Evolutionary conservation across 495 filamentous ascomycete species (phyloP).

Genomic region (Podospora didyma): DNA sequence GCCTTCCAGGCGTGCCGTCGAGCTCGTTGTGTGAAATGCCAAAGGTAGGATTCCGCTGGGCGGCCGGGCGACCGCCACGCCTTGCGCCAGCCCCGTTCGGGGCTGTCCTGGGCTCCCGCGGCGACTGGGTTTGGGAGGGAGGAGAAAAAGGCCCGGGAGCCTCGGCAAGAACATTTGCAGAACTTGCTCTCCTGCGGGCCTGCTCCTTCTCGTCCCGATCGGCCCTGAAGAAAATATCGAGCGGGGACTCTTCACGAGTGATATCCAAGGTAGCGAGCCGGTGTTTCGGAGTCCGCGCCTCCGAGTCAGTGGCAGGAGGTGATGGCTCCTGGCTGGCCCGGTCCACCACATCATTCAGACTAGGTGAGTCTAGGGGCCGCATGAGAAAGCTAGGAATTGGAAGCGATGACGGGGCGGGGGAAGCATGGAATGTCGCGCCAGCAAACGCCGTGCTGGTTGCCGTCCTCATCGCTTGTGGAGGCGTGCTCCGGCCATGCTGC

Average conservation of each 20-base stretch:
- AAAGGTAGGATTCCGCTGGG: conserved; percentile 34
- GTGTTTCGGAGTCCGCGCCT: conserved; percentile 39
- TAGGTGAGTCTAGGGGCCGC: conserved; percentile 64
- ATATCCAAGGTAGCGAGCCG: conserved; percentile 14
- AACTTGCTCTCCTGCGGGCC: conserved; percentile 47
- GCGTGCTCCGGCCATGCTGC: conserved; percentile 33
- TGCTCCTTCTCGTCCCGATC: conserved; percentile 71
- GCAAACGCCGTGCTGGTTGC: conserved; percentile 67
- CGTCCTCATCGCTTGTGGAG: conserved; percentile 34
- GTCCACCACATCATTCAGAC: conserved; percentile 26
- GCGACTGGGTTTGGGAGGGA: conserved; percentile 26
- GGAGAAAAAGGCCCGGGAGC: conserved; percentile 33
- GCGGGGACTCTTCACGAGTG: conserved; percentile 61
- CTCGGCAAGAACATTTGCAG: conserved; percentile 24
- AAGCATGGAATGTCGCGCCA: conserved; percentile 92
- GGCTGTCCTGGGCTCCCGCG: conserved; percentile 31
- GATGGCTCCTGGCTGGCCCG: conserved; percentile 31
- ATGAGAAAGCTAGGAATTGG: conserved; percentile 90
- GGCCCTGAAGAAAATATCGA: conserved; percentile 86
- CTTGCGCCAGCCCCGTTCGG: conserved; percentile 22
- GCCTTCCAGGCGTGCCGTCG: conserved; percentile 48
- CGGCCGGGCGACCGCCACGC: conserved; percentile 23
- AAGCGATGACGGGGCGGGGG: conserved; percentile 86
- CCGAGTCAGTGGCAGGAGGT: conserved; percentile 37
- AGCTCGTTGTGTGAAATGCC: conserved; percentile 66